Percentiles rank a stretch among this genome's conserved stretches.
These are phyloP conservation scores for Cladosporium colombiae DNA, from an alignment of 2,329 filamentous ascomycete genomes.

Conservation along the genomic window DNA sequence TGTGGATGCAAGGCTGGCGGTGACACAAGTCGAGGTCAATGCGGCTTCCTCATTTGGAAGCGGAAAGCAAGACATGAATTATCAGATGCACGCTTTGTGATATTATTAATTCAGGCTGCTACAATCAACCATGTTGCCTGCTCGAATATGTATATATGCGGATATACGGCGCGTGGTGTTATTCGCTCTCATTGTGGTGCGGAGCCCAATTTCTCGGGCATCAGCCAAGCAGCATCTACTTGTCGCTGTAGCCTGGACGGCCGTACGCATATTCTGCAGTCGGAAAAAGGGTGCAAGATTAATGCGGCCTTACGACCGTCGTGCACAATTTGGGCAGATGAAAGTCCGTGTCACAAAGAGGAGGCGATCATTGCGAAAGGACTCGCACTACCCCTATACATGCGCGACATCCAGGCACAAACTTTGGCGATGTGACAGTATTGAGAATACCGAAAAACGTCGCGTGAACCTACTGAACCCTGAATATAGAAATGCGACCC, in stretches of 20 bases:
- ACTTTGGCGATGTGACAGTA: background rate
- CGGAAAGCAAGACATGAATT: background rate
- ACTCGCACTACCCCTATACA: slow-evolving; percentile 2
- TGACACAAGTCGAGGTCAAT: slow-evolving; percentile 3
- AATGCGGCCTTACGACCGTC: background rate
- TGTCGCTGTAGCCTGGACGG: background rate
- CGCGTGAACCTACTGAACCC: background rate
- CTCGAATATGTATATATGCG: background rate
- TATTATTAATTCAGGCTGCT: background rate
- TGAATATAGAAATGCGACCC: background rate
- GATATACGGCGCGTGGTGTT: background rate
- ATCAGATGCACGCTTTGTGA: background rate
- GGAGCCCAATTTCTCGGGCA: background rate
- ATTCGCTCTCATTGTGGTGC: background rate
- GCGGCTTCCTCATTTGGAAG: background rate
- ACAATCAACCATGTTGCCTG: background rate
- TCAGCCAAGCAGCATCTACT: background rate
- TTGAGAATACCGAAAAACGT: background rate
- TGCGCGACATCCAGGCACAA: slow-evolving; percentile 1
- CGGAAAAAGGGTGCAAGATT: background rate
- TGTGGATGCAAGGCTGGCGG: background rate
- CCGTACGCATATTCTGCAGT: background rate
- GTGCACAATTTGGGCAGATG: background rate
- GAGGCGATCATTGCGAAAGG: slow-evolving; percentile 3
- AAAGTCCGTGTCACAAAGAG: background rate